A percentile compares a stretch with the other conserved stretches of the same genome.
Evolutionary conservation across 768 basidiomycete species (phyloP).

Genomic region (Pulveroboletus sp.): DNA sequence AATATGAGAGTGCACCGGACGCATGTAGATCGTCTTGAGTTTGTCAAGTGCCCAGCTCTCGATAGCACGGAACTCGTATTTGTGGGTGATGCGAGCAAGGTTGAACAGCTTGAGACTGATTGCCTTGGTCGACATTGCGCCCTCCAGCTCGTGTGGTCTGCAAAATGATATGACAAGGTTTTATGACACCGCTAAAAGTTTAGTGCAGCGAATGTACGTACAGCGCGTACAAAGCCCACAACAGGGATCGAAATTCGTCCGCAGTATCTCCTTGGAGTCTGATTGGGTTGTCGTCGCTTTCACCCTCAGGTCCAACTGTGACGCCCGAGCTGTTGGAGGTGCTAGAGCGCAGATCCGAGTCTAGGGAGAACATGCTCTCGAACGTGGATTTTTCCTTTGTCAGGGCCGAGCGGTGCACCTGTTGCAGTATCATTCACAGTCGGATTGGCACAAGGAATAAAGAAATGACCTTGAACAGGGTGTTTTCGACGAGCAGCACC

Average conservation of each 20-base stretch:
- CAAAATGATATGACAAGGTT: background rate
- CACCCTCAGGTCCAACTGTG: conserved; percentile 41
- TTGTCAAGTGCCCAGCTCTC: conserved; percentile 44
- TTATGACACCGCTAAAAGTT: background rate
- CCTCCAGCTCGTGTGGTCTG: conserved; percentile 47
- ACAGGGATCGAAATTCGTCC: conserved; percentile 49
- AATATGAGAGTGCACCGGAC: conserved; percentile 26
- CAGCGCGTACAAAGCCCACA: conserved; percentile 54
- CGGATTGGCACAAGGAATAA: conserved; percentile 6
- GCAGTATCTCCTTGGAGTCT: conserved; percentile 44
- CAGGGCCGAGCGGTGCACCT: conserved; percentile 41
- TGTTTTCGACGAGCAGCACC: conserved; percentile 42
- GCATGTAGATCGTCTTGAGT: conserved; percentile 38
- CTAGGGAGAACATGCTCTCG: conserved; percentile 45
- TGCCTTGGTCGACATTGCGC: conserved; percentile 39
- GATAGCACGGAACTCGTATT: conserved; percentile 46
- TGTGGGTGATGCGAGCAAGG: conserved; percentile 48
- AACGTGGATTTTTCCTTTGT: conserved; percentile 47
- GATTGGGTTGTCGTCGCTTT: conserved; percentile 50
- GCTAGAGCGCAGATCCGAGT: conserved; percentile 32
- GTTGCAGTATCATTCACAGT: conserved; percentile 11
- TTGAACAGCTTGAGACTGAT: conserved; percentile 45
- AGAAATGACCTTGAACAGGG: conserved; percentile 46
- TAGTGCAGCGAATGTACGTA: conserved; percentile 31
- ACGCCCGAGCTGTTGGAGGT: conserved; percentile 21